Conservation (phyloP, 345 rosid genomes). For the Camelina sativa region DNA sequence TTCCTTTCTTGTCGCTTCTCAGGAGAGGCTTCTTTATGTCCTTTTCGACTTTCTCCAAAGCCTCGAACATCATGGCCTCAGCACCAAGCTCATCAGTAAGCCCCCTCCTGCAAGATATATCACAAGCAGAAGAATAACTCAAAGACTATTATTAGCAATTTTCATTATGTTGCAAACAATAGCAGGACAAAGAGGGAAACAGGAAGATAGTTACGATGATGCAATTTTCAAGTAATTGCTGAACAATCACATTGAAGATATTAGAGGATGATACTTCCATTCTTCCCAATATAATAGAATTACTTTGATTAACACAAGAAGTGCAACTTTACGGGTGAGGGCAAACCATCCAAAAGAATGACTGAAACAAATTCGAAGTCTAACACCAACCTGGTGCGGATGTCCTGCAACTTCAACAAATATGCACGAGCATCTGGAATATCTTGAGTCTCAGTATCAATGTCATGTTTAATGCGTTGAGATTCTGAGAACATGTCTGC, state of each 20-base stretch:
- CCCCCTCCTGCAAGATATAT: constrained; percentile 66
- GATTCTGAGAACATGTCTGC: constrained; percentile 86
- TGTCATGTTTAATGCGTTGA: constrained; percentile 68
- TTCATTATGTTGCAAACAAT: background rate
- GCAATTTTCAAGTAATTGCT: background rate
- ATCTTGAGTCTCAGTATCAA: constrained; percentile 64
- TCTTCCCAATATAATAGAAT: background rate
- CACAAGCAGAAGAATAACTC: constrained; percentile 19
- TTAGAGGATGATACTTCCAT: background rate
- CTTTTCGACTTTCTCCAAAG: constrained; percentile 89
- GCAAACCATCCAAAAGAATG: background rate
- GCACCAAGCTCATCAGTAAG: constrained; percentile 83
- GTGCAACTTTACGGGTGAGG: constrained; percentile 5
- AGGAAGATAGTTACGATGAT: background rate
- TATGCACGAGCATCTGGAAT: constrained; percentile 92
- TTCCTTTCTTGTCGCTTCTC: constrained; percentile 91
- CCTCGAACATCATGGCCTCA: constrained; percentile 96
- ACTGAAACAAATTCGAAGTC: constrained; percentile 9
- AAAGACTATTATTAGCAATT: background rate
- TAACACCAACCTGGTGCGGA: constrained; percentile 63
- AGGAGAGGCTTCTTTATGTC: constrained; percentile 92
- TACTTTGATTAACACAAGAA: background rate
- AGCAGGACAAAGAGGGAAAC: background rate
- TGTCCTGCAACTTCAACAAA: constrained; percentile 73
- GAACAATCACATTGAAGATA: background rate